Conservation (phyloP, 2,329 filamentous ascomycete species). For the Aspergillus novofumigatus region DNA sequence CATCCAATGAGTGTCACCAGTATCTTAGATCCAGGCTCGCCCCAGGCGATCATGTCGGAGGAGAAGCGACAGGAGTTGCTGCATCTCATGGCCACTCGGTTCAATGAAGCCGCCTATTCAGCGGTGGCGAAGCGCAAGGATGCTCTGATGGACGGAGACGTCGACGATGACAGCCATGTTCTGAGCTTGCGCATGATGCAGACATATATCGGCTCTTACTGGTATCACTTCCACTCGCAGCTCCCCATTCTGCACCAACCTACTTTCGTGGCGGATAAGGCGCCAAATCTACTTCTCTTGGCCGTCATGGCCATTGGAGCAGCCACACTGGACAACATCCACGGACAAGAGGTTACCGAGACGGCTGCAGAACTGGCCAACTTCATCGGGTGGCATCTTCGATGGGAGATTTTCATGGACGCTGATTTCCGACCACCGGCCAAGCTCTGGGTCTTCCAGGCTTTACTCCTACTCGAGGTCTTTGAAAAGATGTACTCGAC, state of each 20-base stretch:
- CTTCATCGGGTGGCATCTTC: slow-evolving; percentile 87
- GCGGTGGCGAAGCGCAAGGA: slow-evolving; percentile 72
- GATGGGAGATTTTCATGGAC: slow-evolving; percentile 95
- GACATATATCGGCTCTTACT: slow-evolving; percentile 87
- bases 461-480: slow-evolving; percentile 79
- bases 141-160: slow-evolving; percentile 72
- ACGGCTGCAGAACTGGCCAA: slow-evolving; percentile 79
- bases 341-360: slow-evolving; percentile 68
- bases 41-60: slow-evolving; percentile 77
- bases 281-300: slow-evolving; percentile 77
- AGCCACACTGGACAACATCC: slow-evolving; percentile 78
- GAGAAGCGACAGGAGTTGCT: slow-evolving; percentile 81
- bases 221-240: slow-evolving; percentile 91
- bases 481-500: slow-evolving; percentile 99
- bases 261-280: slow-evolving; percentile 84
- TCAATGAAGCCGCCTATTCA: slow-evolving; percentile 74
- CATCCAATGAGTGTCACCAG: slow-evolving; percentile 90
- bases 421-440: slow-evolving; percentile 84
- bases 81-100: slow-evolving; percentile 74
- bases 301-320: slow-evolving; percentile 91
- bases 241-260: slow-evolving; percentile 92
- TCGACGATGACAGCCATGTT: slow-evolving; percentile 57
- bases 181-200: slow-evolving; percentile 94
- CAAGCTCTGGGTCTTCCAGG: slow-evolving; percentile 94
- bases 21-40: slow-evolving; percentile 72